These are phyloP conservation scores for Cytospora piceae DNA, from an alignment of 2,329 filamentous ascomycete genomes.

Conservation along the genomic window DNA sequence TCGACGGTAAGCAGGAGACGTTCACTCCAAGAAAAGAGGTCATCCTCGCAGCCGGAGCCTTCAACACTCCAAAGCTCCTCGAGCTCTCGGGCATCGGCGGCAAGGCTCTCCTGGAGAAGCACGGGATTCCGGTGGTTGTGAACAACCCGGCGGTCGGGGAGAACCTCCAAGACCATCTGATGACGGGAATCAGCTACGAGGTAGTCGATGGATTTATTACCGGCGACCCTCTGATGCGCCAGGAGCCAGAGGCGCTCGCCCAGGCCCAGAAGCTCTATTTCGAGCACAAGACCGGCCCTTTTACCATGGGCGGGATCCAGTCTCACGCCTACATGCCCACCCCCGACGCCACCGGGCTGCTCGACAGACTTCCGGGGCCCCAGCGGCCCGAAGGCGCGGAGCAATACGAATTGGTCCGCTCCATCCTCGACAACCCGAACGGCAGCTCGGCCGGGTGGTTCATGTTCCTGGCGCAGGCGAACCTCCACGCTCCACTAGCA, in stretches of 20 bases:
- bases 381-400: conserved; percentile 20
- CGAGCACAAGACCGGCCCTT: conserved; percentile 33
- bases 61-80: conserved; percentile 33
- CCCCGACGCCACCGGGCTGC: conserved; percentile 24
- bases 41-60: conserved; percentile 31
- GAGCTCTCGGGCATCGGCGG: conserved; percentile 33
- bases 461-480: conserved; percentile 34
- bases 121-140: conserved; percentile 6
- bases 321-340: conserved; percentile 36
- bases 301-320: conserved; percentile 31
- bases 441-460: conserved; percentile 33
- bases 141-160: conserved; percentile 20
- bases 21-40: conserved; percentile 29
- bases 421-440: conserved; percentile 30
- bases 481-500: conserved; percentile 59
- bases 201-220: conserved; percentile 33
- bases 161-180: conserved; percentile 26
- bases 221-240: conserved; percentile 31
- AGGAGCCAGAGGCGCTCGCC: conserved; percentile 19
- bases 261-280: conserved; percentile 31
- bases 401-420: conserved; percentile 29
- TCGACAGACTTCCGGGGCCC: conserved; percentile 19
- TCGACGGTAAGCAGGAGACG: conserved; percentile 29
- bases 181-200: conserved; percentile 34
- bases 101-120: not conserved